A percentile compares a stretch with the other conserved stretches of the same genome.
Conservation (phyloP, 257 asterid genomes). For the Marsdenia floribunda region DNA sequence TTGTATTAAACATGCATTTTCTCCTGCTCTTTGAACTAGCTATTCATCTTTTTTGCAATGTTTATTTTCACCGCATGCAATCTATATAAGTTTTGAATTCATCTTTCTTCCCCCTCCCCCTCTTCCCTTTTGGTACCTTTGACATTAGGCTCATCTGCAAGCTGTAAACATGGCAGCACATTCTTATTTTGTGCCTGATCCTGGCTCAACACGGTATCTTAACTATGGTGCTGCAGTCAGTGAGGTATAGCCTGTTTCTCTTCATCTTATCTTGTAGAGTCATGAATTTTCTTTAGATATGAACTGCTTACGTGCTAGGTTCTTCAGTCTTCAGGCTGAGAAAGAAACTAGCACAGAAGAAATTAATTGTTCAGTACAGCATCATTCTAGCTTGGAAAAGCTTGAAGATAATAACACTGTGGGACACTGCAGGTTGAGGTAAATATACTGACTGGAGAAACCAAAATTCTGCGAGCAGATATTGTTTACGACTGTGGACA, state of each 20-base stretch:
- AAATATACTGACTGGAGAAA: slow-evolving; percentile 54
- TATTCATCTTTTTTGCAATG: too few relatives aligned
- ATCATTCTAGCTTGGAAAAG: too few relatives aligned
- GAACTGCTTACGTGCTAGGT: neutral
- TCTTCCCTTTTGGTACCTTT: too few relatives aligned
- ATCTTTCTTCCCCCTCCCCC: neutral
- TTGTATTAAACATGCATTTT: too few relatives aligned
- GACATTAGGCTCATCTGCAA: slow-evolving; percentile 43
- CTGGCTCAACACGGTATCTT: slow-evolving; percentile 32
- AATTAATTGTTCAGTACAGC: too few relatives aligned
- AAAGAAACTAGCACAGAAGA: too few relatives aligned
- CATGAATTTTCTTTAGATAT: neutral
- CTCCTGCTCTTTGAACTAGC: too few relatives aligned
- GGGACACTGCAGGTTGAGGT: slow-evolving; percentile 50
- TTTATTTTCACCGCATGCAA: too few relatives aligned
- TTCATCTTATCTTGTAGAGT: neutral
- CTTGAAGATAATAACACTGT: too few relatives aligned
- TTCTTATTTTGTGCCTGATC: slow-evolving; percentile 48
- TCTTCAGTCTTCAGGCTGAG: too few relatives aligned
- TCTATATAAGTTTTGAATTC: neutral
- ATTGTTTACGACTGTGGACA: slow-evolving; percentile 77
- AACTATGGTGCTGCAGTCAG: slow-evolving; percentile 66
- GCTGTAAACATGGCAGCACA: slow-evolving; percentile 45
- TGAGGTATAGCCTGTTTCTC: slow-evolving; percentile 38
- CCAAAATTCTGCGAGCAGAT: slow-evolving; percentile 45